These are phyloP conservation scores for Calonectria multiphialidica DNA, from an alignment of 2,329 filamentous ascomycete genomes.

Conservation along the genomic window DNA sequence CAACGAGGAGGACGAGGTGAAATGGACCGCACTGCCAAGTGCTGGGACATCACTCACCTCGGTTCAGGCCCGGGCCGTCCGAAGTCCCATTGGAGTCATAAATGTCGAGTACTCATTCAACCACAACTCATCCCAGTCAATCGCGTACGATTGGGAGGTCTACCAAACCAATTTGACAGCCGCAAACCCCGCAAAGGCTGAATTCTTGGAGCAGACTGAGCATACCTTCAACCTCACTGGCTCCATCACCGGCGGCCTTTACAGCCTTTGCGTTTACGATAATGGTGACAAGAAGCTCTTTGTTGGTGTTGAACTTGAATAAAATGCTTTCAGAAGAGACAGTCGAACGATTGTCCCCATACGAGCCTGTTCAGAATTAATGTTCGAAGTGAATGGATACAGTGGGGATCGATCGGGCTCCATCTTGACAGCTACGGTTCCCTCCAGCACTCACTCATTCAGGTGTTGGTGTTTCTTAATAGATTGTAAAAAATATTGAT, in stretches of 20 bases:
- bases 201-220: background rate
- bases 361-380: background rate
- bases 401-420: too few species aligned
- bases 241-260: background rate
- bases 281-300: background rate
- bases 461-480: background rate
- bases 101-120: background rate
- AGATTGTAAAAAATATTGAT: background rate
- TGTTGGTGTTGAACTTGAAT: background rate
- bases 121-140: background rate
- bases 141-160: background rate
- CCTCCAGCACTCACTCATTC: too few species aligned
- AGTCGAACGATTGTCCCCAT: too few species aligned
- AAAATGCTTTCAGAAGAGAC: background rate
- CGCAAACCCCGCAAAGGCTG: background rate
- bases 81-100: background rate
- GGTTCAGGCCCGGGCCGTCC: background rate
- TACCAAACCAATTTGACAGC: constrained; percentile 1
- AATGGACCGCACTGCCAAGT: background rate
- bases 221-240: background rate
- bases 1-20: background rate
- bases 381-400: background rate
- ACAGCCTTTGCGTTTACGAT: background rate
- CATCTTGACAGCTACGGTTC: too few species aligned
- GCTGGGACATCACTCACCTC: background rate